Base-by-base conservation (phyloP, 2,329 filamentous ascomycete genomes). In the Seiridium unicorne region DNA sequence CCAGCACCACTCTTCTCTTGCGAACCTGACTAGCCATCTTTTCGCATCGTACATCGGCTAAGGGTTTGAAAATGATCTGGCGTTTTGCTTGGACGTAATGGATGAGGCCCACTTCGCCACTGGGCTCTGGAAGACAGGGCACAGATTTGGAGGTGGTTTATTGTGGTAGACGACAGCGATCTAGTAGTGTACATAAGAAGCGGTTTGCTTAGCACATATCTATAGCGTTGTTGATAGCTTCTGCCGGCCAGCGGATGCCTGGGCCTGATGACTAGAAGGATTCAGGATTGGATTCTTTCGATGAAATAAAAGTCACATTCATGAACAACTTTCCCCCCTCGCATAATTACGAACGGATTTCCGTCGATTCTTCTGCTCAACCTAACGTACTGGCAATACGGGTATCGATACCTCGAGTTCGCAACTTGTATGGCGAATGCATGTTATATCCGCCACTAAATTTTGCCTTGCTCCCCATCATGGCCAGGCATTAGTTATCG, bases 161-260 rank as follows among this genome's bases (percentile, higher is more conserved):
- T 32, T 49, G 42, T 26, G 18, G 38, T 48, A 18, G 18, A 11
- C 8, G n/a, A 34, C 13, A 55, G 36, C 51, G 6, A 44, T 55
- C 36, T 55, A 55, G 36, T 11, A 13, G 38, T 55, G 40, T 55
- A 55, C 40, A 55, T 55, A 35, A 26, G 31, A 55, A 31, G 38
- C 26, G 51, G 36, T 42, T 18, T 55, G 51, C 32, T 53, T 53
- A 38, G 51, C 18, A 55, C 51, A 55, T 18, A 55, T 32, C 26
- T 40, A 18, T 26, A 55, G 51, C 51, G 31, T 42, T 34, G 51
- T 42, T 26, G 46, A 55, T 53, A 53, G 49, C 49, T 53, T 53
- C 49, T 36, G 46, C n/a, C n/a, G 46, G 46, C 46, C 7, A n/a
- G 46, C 26, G 46, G 46, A 48, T 48, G n/a, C 13, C 18, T 10